Percentiles rank a stretch among this genome's conserved stretches.
These are phyloP conservation scores for Stemphylium lycopersici DNA, from an alignment of 2,329 filamentous ascomycete species.

Conservation along the genomic window DNA sequence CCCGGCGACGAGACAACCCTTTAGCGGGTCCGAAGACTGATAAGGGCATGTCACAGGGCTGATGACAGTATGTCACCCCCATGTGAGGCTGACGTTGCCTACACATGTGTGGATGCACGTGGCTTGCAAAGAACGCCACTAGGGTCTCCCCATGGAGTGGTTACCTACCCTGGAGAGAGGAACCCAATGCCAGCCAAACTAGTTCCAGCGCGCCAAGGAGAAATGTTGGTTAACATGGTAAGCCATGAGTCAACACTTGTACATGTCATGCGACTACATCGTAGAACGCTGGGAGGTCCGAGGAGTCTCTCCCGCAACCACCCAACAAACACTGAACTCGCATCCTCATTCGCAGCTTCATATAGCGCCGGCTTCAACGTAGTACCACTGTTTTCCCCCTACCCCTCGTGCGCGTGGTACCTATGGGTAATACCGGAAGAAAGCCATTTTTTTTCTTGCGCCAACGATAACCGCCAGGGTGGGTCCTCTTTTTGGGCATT, in stretches of 20 bases:
- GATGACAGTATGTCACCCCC: no score
- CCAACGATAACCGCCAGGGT: conserved; percentile 31
- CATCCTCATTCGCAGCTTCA: neutral
- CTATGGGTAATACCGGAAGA: neutral
- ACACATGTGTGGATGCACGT: neutral
- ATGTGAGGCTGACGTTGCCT: neutral
- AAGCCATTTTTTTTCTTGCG: conserved; percentile 1
- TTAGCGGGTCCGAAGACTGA: no score
- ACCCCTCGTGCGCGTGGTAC: conserved; percentile 9
- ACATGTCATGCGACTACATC: neutral
- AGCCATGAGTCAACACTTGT: neutral
- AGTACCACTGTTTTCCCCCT: neutral
- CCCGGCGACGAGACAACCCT: no score
- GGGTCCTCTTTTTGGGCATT: conserved; percentile 28
- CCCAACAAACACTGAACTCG: neutral
- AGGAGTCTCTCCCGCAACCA: neutral
- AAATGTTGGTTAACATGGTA: neutral
- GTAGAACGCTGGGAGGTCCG: neutral
- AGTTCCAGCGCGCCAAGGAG: neutral
- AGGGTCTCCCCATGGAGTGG: conserved; percentile 2
- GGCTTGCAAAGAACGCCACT: conserved; percentile 2
- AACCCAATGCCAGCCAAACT: neutral
- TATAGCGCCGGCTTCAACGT: neutral
- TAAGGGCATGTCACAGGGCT: no score
- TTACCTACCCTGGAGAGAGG: neutral